Evolutionary conservation across 139 green algal genomes (phyloP).

Genomic region (Coelastrella sp.): DNA sequence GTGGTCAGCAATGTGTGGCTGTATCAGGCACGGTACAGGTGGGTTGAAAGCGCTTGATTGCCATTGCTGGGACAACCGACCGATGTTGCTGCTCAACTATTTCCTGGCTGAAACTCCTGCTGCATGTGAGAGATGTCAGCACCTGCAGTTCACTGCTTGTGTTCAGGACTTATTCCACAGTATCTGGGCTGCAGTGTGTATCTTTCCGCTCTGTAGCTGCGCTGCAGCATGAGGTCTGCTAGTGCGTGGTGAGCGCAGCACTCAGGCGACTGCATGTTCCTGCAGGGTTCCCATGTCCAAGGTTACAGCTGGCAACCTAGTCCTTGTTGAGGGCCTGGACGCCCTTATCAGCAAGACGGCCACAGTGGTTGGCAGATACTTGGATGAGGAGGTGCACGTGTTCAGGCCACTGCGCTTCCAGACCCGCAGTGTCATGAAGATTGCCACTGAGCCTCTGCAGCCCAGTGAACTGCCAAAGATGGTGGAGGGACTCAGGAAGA

Average conservation of each 20-base stretch:
- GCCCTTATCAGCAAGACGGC: constrained; percentile 91
- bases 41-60: not conserved
- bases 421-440: constrained; percentile 90
- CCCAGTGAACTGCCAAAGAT: constrained; percentile 98
- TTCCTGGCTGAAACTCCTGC: too few species aligned
- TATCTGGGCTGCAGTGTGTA: too few species aligned
- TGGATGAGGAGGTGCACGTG: constrained; percentile 80
- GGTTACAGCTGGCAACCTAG: constrained; percentile 84
- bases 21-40: constrained; percentile 72
- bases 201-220: too few species aligned
- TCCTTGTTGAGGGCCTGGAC: constrained; percentile 95
- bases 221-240: too few species aligned
- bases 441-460: constrained; percentile 97
- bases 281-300: constrained; percentile 79
- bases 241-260: too few species aligned
- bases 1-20: constrained; percentile 76
- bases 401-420: constrained; percentile 84
- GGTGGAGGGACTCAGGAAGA: constrained; percentile 89
- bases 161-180: too few species aligned
- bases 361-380: constrained; percentile 84
- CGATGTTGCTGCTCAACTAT: too few species aligned
- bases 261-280: not conserved
- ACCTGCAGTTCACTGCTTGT: too few species aligned
- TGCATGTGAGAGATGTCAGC: too few species aligned
- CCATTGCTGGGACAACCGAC: not conserved